Percentiles rank a stretch among this genome's conserved stretches.
Evolutionary conservation across 495 filamentous ascomycete species (phyloP).

Genomic region (Xylaria acuta): DNA sequence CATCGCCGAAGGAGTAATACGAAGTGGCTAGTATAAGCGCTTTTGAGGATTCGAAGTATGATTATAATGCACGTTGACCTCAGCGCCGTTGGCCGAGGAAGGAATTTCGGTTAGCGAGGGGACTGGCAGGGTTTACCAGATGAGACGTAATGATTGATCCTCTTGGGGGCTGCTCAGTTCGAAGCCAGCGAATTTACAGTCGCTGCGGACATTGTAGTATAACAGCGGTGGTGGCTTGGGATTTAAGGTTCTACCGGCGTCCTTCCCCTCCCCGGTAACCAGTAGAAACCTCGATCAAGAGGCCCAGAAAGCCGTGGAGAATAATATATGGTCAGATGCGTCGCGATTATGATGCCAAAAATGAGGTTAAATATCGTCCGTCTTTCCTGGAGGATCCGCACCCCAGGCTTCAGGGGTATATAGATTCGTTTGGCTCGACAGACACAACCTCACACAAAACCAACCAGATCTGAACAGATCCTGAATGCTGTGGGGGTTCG

Average conservation of each 20-base stretch:
- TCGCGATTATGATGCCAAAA: slow-evolving; percentile 16
- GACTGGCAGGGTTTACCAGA: slow-evolving; percentile 7
- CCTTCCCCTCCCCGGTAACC: not conserved
- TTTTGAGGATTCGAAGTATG: not conserved
- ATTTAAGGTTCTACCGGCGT: not conserved
- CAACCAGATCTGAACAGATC: not conserved
- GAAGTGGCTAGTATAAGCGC: not conserved
- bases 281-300: not conserved
- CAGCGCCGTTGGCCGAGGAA: not conserved
- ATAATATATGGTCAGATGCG: slow-evolving; percentile 15
- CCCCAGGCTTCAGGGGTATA: slow-evolving; percentile 24
- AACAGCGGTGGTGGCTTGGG: not conserved
- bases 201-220: slow-evolving; percentile 8
- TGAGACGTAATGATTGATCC: slow-evolving; percentile 16
- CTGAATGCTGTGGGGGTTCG: not conserved
- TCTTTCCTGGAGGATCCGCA: slow-evolving; percentile 25
- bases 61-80: not conserved
- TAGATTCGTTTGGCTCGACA: slow-evolving; percentile 2
- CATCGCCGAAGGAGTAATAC: slow-evolving; percentile 8
- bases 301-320: not conserved
- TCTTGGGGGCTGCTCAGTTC: slow-evolving; percentile 17
- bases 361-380: slow-evolving; percentile 22
- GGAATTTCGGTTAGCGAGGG: slow-evolving; percentile 22
- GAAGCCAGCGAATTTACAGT: not conserved
- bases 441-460: slow-evolving; percentile 12